Percentiles rank a stretch among this genome's conserved stretches.
Conservation (phyloP, 805 yeast species). For the Isabelozyma heimii region DNA sequence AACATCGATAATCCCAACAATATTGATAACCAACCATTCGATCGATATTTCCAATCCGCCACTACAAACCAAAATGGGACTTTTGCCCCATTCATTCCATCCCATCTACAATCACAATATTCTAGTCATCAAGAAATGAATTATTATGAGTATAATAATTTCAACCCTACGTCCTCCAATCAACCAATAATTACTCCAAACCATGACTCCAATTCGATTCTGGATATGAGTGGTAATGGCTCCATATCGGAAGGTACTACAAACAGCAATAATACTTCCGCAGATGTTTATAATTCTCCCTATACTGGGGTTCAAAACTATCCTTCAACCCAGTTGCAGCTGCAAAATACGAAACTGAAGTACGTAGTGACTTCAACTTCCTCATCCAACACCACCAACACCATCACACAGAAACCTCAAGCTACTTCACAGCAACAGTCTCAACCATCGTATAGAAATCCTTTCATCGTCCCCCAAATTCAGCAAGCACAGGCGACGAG, state of each 20-base stretch:
- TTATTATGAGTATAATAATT: background rate
- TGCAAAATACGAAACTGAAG: background rate
- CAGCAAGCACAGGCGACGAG: background rate
- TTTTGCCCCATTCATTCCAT: background rate
- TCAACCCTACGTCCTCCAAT: background rate
- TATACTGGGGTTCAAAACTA: background rate
- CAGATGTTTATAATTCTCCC: background rate
- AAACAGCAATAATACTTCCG: background rate
- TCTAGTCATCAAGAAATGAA: background rate
- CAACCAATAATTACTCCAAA: background rate
- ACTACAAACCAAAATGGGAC: background rate
- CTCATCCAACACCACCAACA: background rate
- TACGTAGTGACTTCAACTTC: too few species aligned
- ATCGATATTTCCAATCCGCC: background rate
- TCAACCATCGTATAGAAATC: background rate
- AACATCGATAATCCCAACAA: background rate
- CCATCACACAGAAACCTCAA: background rate
- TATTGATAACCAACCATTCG: background rate
- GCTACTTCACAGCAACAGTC: background rate
- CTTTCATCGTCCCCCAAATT: background rate
- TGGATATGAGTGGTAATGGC: background rate
- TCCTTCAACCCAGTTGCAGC: background rate
- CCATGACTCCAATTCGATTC: background rate
- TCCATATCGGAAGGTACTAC: background rate
- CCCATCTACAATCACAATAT: background rate